phyloP scores from a whole-genome alignment of 2,329 filamentous ascomycete species.

The Cytospora chrysosperma region DNA sequence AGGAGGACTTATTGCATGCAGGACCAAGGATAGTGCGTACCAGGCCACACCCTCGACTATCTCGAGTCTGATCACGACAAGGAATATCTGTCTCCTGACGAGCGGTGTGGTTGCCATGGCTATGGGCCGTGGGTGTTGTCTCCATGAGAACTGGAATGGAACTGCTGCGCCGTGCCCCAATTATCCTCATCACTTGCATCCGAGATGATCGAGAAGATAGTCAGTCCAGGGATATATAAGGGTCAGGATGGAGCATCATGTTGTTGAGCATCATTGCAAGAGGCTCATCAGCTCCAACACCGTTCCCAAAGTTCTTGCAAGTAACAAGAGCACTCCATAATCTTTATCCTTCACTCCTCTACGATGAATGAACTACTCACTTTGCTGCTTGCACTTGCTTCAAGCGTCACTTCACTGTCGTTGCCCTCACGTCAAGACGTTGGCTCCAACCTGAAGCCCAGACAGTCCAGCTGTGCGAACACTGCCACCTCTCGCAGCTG shows the following conservation, averaged over 20 bases:
- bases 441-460: constrained; percentile 8
- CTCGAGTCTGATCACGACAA: too few species aligned
- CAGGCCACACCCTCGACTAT: neutral
- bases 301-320: neutral
- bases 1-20: neutral
- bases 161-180: neutral
- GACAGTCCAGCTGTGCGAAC: constrained; percentile 25
- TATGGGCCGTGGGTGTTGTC: neutral
- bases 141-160: neutral
- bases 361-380: constrained; percentile 15
- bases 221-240: neutral
- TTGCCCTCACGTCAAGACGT: constrained; percentile 5
- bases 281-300: neutral
- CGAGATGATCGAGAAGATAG: neutral
- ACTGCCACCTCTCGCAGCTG: constrained; percentile 29
- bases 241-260: neutral
- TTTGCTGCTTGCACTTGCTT: constrained; percentile 13
- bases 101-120: neutral
- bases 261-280: neutral
- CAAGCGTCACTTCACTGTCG: constrained; percentile 14
- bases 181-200: neutral
- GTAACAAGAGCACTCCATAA: neutral
- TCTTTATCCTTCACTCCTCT: neutral
- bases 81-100: neutral
- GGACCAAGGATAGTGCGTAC: neutral